Evolutionary conservation across 208 protist genomes (phyloP), one percentile per base, ranked within the genome.

Genomic region (Acanthamoeba sp.): DNA sequence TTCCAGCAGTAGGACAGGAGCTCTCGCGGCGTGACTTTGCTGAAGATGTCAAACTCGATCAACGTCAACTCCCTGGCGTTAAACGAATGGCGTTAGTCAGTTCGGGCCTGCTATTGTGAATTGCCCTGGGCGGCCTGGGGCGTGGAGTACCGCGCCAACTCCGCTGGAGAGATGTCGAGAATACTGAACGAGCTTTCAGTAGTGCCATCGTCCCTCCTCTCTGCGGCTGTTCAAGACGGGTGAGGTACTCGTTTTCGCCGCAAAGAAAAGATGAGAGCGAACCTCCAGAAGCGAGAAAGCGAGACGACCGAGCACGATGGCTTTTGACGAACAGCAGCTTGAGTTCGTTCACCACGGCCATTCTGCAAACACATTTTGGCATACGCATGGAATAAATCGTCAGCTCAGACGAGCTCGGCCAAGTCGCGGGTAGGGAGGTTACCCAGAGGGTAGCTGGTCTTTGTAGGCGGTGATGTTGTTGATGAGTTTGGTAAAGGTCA

Each of bases 271-370:
- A n/a, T n/a, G n/a, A 66, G n/a, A 66, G 59, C 27, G 59, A 7
- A 66, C 59, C 59, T 1, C 14, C 16, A 9, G 69, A 34, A 12
- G 38, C 14, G 18, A 78, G 69, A 42, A 48, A 78, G 7, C 69
- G 80, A 5, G 80, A 88, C 45, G 50, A 62, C 3, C 50, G 40
- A 62, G 80, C 40, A 5, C 80, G 80, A 62, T 88, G 40, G n/a
- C 50, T 88, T 40, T 88, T 88, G 45, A 88, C 29, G 48, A 88
- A 88, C 27, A 88, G 80, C 48, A 88, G 45, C 80, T 88, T 88
- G 45, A 88, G 36, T n/a, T 88, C 80, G 45, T 88, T 88, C 24
- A 88, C 80, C 1, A 88, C 80, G 9, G 24, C 69, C 69, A 78
- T 78, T 9, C 69, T 71, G 62, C 48, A 55, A 6, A 55, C 48